phyloP scores from a whole-genome alignment of 305 asterid genomes.

The Fraxinus velutina region DNA sequence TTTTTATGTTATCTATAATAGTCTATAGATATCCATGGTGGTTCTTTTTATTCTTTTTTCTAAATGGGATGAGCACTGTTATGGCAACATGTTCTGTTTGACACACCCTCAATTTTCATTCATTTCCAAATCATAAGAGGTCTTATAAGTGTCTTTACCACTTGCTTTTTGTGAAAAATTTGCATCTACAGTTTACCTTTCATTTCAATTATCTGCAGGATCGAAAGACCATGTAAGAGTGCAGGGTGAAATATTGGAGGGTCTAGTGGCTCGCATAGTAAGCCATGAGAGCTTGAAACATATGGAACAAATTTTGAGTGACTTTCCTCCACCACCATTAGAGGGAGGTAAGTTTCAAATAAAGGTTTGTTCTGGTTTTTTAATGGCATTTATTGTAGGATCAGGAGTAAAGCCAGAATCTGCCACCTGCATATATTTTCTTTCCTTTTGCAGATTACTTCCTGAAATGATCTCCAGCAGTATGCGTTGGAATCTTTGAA shows the following conservation, averaged over 20 bases:
- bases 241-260: conserved; percentile 99
- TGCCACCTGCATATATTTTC: neutral
- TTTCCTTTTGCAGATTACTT: neutral
- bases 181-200: conserved; percentile 18
- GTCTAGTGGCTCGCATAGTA: conserved; percentile 94
- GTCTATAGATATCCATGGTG: neutral
- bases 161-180: neutral
- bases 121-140: conserved; percentile 1
- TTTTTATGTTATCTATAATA: neutral
- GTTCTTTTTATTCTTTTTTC: neutral
- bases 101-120: conserved; percentile 18
- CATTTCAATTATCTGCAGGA: conserved; percentile 47
- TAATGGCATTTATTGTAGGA: neutral
- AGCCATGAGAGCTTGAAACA: conserved; percentile 73
- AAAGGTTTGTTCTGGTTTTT: neutral
- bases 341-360: conserved; percentile 59
- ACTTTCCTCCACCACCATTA: conserved; percentile 60
- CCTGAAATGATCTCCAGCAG: conserved; percentile 12
- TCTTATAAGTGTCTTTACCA: conserved; percentile 7
- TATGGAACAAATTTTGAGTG: conserved; percentile 70
- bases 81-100: conserved; percentile 11
- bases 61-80: neutral
- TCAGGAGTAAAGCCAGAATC: neutral
- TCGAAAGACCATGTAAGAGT: conserved; percentile 78
- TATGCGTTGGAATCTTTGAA: neutral